These are phyloP conservation scores for Melastoma candidum DNA, from an alignment of 441 rosid genomes.

Conservation along the genomic window DNA sequence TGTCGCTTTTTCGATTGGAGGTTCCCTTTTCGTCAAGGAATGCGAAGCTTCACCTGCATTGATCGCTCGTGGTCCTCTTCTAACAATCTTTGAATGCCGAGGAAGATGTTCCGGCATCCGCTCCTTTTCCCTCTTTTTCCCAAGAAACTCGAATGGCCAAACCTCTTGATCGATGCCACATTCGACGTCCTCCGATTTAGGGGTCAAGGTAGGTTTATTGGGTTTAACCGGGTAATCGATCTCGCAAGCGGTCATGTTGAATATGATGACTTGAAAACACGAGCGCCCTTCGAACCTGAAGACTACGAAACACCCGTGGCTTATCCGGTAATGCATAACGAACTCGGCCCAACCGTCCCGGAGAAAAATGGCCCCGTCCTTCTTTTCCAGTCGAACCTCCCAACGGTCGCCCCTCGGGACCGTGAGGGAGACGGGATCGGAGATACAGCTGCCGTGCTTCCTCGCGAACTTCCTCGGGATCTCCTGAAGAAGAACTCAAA, in stretches of 20 bases:
- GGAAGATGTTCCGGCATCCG: too few species aligned
- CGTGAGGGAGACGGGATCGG: conserved; percentile 8
- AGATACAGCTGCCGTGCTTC: conserved; percentile 5
- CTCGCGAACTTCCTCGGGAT: conserved; percentile 11
- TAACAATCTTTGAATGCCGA: too few species aligned
- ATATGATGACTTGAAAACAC: conserved; percentile 9
- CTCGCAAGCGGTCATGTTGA: not conserved
- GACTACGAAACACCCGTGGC: conserved; percentile 3
- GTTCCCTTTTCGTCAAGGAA: too few species aligned
- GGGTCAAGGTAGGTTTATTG: too few species aligned
- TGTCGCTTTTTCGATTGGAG: too few species aligned
- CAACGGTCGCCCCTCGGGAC: conserved; percentile 9
- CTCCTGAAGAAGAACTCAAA: conserved; percentile 5
- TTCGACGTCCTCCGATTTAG: too few species aligned
- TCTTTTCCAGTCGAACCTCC: conserved; percentile 6
- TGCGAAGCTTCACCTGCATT: too few species aligned
- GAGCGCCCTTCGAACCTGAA: conserved; percentile 11
- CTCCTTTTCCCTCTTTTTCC: too few species aligned
- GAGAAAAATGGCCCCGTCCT: not conserved
- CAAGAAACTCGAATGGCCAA: too few species aligned
- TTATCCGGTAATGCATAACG: not conserved
- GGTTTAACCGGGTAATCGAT: too few species aligned
- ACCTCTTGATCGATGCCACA: too few species aligned
- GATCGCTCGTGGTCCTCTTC: too few species aligned
- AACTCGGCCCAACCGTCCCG: conserved; percentile 1